phyloP scores from a whole-genome alignment of 2,329 filamentous ascomycete species.

The Fusarium sp. region DNA sequence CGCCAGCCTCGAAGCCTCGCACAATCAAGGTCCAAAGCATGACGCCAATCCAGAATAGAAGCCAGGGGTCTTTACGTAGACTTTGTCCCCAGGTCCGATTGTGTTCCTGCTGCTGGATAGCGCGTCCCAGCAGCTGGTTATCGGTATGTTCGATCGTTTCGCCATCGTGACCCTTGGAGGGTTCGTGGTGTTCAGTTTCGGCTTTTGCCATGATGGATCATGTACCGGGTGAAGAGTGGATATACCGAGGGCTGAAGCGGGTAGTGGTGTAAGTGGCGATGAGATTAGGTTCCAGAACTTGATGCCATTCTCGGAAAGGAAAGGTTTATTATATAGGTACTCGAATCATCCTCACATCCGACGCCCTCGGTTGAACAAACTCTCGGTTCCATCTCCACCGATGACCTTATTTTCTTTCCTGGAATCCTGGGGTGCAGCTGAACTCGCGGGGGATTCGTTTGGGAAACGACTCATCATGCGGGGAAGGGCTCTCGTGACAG shows the following conservation, averaged over 20 bases:
- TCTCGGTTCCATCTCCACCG: not conserved
- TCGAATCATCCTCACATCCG: not conserved
- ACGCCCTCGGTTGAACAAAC: not conserved
- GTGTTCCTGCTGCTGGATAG: conserved; percentile 44
- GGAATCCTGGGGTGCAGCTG: not conserved
- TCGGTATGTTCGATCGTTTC: conserved; percentile 16
- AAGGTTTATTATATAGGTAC: not conserved
- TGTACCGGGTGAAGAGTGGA: not conserved
- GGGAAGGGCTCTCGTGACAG: not conserved
- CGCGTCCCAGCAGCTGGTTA: conserved; percentile 28
- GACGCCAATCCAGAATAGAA: conserved; percentile 44
- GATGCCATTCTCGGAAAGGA: not conserved
- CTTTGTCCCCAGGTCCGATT: conserved; percentile 38
- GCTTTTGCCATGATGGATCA: not conserved
- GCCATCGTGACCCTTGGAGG: not conserved
- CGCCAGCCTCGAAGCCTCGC: conserved; percentile 24
- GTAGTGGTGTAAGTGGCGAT: not conserved
- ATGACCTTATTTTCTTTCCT: not conserved
- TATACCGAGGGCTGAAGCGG: not conserved
- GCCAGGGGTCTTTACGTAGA: conserved; percentile 41
- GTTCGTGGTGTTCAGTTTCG: not conserved
- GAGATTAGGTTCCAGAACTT: not conserved
- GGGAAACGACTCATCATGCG: not conserved
- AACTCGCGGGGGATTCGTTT: not conserved
- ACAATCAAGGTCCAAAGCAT: conserved; percentile 47